phyloP scores from a whole-genome alignment of 2,329 filamentous ascomycete species.

The Pseudomassariella vexata region DNA sequence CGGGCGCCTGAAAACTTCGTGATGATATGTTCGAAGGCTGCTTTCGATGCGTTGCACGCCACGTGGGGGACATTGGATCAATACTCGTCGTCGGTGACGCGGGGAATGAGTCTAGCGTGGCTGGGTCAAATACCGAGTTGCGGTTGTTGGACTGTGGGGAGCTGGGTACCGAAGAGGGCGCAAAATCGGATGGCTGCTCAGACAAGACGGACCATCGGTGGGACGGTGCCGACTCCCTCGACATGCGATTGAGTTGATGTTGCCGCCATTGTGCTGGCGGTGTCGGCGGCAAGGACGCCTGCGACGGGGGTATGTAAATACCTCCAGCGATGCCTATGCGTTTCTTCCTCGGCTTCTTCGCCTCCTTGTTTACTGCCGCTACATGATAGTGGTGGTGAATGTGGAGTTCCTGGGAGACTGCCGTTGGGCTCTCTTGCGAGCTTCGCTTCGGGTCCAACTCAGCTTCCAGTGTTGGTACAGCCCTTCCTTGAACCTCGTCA shows the following conservation, averaged over 20 bases:
- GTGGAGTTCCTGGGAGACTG: slow-evolving; percentile 69
- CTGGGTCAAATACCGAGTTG: slow-evolving; percentile 72
- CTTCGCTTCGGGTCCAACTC: slow-evolving; percentile 61
- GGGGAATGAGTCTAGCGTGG: slow-evolving; percentile 62
- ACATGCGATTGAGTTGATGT: slow-evolving; percentile 32
- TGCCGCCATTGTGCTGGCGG: slow-evolving; percentile 33
- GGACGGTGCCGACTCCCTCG: slow-evolving; percentile 41
- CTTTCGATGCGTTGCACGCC: slow-evolving; percentile 47
- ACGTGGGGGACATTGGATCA: slow-evolving; percentile 59
- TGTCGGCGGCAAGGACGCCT: slow-evolving; percentile 32
- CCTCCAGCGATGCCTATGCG: slow-evolving; percentile 57
- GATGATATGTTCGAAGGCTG: slow-evolving; percentile 50
- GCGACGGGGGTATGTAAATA: slow-evolving; percentile 52
- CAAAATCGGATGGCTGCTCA: slow-evolving; percentile 56
- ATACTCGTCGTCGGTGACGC: slow-evolving; percentile 77
- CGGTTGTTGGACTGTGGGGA: slow-evolving; percentile 74
- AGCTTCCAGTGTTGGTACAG: slow-evolving; percentile 56
- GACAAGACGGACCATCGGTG: slow-evolving; percentile 63
- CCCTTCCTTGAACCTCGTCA: slow-evolving; percentile 30
- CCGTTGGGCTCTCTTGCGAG: slow-evolving; percentile 26
- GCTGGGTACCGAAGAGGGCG: slow-evolving; percentile 68
- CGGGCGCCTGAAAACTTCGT: slow-evolving; percentile 36
- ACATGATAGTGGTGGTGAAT: slow-evolving; percentile 94
- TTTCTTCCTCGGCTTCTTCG: slow-evolving; percentile 65
- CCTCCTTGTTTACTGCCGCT: slow-evolving; percentile 54